Conservation (phyloP, 345 rosid genomes). For the Eucalyptus sideroxylon region DNA sequence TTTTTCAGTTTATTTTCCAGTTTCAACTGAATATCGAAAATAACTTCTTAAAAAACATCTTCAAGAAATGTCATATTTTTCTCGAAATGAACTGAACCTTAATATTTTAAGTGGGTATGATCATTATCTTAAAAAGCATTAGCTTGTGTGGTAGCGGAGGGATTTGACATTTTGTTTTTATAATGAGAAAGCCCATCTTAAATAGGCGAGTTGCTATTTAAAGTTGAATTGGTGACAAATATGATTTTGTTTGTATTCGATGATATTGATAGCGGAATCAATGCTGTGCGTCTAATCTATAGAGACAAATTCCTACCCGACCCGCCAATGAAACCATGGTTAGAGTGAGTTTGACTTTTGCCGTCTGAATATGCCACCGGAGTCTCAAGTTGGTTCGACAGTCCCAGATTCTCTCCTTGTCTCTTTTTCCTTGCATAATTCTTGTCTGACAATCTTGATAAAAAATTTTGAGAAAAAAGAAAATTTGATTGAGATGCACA, state of each 20-base stretch:
- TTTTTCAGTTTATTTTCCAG: neutral
- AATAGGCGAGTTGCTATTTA: neutral
- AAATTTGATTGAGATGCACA: neutral
- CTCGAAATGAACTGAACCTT: too few relatives aligned
- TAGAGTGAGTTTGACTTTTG: neutral
- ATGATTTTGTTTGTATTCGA: neutral
- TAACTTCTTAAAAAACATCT: too few relatives aligned
- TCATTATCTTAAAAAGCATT: neutral
- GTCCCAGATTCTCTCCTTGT: neutral
- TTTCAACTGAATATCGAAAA: rapidly evolving
- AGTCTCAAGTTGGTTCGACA: neutral
- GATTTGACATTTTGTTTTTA: neutral
- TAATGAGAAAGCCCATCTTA: neutral
- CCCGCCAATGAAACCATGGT: neutral
- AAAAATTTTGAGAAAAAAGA: too few relatives aligned
- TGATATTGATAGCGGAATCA: too few relatives aligned
- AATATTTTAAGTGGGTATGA: neutral
- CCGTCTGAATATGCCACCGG: neutral
- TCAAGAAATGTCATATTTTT: neutral
- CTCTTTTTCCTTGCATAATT: neutral
- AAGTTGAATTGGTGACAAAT: neutral
- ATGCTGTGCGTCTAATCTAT: neutral
- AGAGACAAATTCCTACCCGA: neutral
- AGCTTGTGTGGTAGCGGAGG: neutral
- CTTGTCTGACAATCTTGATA: neutral